phyloP scores from a whole-genome alignment of 257 asterid species.

The Cinchona pubescens region DNA sequence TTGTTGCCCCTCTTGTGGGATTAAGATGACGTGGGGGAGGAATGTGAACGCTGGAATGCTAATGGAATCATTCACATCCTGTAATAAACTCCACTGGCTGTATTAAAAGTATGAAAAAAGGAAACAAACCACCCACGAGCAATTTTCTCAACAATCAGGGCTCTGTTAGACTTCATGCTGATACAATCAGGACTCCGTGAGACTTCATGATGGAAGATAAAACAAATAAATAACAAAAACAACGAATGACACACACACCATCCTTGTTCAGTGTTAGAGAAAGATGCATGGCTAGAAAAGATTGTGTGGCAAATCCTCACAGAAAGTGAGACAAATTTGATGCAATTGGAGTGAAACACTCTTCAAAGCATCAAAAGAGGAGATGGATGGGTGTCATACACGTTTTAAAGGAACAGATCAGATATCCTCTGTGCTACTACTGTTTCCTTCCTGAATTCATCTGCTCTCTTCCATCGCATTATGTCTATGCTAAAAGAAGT shows the following conservation, averaged over 20 bases:
- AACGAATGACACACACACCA: too few relatives aligned
- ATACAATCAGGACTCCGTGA: not conserved
- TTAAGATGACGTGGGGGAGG: not conserved
- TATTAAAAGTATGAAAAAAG: not conserved
- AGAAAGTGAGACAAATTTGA: not conserved
- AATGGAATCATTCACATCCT: not conserved
- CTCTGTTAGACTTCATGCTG: not conserved
- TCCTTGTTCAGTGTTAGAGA: not conserved
- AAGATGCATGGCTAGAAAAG: not conserved
- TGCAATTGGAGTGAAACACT: not conserved
- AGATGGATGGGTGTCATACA: not conserved
- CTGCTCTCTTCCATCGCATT: conserved; percentile 22
- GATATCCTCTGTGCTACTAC: conserved; percentile 12
- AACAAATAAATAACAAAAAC: too few relatives aligned
- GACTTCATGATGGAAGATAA: not conserved
- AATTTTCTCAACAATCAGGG: not conserved
- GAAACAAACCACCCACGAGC: not conserved
- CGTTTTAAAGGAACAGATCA: not conserved
- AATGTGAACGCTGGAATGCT: not conserved
- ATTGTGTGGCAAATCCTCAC: not conserved
- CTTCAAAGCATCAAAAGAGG: not conserved
- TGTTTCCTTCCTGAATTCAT: conserved; percentile 19
- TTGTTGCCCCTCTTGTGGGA: too few relatives aligned
- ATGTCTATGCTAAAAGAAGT: conserved; percentile 22
- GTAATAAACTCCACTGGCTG: not conserved